Evolutionary conservation across 2,329 filamentous ascomycete species (phyloP), one percentile per base, ranked within the genome.

Genomic region (Penicillium olsonii): DNA sequence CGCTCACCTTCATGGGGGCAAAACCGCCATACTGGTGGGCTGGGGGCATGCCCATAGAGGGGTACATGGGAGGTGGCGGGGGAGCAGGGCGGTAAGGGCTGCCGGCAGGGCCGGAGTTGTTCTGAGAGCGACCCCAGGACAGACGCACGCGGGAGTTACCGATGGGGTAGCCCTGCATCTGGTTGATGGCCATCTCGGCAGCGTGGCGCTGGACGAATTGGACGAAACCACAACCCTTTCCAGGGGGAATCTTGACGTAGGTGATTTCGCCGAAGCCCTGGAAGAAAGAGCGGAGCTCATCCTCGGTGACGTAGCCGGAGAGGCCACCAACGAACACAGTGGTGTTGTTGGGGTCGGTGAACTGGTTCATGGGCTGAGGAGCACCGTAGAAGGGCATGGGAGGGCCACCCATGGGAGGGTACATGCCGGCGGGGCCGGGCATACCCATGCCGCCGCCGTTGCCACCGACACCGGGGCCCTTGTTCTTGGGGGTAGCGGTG

Each of bases 161-260:
- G 66, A 99, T 99, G 19, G 94, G 94, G 72, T 99, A 99, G 54
- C 94, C 94, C 77, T 99, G 94, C 94, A 99, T 99, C 77, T 99
- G 94, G 78, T 99, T 99, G 83, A 99, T 99, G 62, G 94, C 94
- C 94, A 99, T 99, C 78, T 99, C 94, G 12, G 94, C 94, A 45
- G 94, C 94, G 68, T 99, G 94, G 60, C 94, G 91, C 78, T 99
- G 94, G 49, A 99, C 94, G 65, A 99, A 99, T 75, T 99, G 94
- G 52, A 99, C 94, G 69, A 99, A 99, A 50, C 94, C 94, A 68
- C 94, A 99, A 62, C 94, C 94, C 84, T 99, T 99, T 77, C 94
- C 94, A 58, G 94, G 92, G 45, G 94, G 94, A 52, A 99, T 99
- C 85, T 99, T 99, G 78, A 99, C 94, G 72, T 99, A 99, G 65